phyloP scores from a whole-genome alignment of 2,329 filamentous ascomycete species.

The Madurella fahalii region DNA sequence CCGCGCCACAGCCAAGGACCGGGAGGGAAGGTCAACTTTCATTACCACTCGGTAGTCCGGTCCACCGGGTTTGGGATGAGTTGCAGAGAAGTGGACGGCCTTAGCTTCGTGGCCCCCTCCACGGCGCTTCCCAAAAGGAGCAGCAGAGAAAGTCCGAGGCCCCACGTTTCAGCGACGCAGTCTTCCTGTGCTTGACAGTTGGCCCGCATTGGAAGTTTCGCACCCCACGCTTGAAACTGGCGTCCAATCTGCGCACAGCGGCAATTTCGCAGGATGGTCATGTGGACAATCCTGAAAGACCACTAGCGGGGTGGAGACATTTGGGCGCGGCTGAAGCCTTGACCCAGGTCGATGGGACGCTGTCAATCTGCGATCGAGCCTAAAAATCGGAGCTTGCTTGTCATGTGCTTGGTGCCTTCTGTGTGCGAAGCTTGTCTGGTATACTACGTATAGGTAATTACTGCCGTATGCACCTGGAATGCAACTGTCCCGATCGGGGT shows the following conservation, averaged over 20 bases:
- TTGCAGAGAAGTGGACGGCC: neutral
- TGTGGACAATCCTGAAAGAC: slow-evolving; percentile 6
- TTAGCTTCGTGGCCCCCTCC: neutral
- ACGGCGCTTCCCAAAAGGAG: neutral
- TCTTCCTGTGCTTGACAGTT: neutral
- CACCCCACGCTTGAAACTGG: slow-evolving; percentile 17
- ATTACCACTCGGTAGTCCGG: neutral
- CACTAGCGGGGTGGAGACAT: slow-evolving; percentile 4
- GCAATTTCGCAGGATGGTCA: slow-evolving; percentile 13
- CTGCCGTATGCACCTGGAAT: too few species aligned
- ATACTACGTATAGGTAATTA: too few species aligned
- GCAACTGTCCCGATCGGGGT: too few species aligned
- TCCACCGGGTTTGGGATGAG: neutral
- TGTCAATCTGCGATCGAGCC: neutral
- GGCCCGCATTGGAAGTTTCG: slow-evolving; percentile 2
- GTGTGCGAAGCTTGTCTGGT: neutral
- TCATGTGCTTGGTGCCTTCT: neutral
- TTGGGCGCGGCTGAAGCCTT: slow-evolving; percentile 8
- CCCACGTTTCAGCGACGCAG: neutral
- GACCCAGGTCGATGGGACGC: slow-evolving; percentile 8
- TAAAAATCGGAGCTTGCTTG: too few species aligned
- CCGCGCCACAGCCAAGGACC: neutral
- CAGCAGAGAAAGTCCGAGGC: neutral
- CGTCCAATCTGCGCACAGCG: neutral
- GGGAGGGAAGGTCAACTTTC: neutral